Evolutionary conservation across 495 filamentous ascomycete genomes (phyloP).

Genomic region (Evernia prunastri): DNA sequence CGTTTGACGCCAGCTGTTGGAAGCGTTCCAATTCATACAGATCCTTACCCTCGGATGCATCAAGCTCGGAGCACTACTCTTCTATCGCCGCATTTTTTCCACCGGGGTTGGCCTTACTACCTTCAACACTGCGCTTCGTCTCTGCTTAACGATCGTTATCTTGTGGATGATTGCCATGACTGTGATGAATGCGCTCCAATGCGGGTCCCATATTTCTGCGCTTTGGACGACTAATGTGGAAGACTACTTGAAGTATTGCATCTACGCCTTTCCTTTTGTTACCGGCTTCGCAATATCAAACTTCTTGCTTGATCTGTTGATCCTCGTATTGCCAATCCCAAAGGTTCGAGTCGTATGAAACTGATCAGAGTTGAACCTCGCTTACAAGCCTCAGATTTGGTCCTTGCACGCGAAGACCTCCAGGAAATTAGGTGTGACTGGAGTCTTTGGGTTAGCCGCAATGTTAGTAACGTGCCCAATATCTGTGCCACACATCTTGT

Average conservation of each 20-base stretch:
- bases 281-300: neutral
- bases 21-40: slow-evolving; percentile 4
- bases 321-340: neutral
- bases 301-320: neutral
- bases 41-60: neutral
- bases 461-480: neutral
- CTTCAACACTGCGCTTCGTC: neutral
- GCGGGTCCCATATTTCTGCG: neutral
- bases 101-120: neutral
- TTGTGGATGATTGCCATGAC: neutral
- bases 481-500: neutral
- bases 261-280: neutral
- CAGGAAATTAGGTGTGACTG: neutral
- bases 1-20: neutral
- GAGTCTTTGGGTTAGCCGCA: neutral
- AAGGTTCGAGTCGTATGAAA: neutral
- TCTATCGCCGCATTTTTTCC: neutral
- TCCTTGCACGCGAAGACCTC: neutral
- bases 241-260: neutral
- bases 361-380: neutral
- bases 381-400: neutral
- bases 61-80: neutral
- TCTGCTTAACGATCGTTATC: neutral
- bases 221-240: neutral
- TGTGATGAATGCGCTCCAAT: neutral